These are phyloP conservation scores for Fusarium compactum DNA, from an alignment of 2,329 filamentous ascomycete species.

Conservation along the genomic window DNA sequence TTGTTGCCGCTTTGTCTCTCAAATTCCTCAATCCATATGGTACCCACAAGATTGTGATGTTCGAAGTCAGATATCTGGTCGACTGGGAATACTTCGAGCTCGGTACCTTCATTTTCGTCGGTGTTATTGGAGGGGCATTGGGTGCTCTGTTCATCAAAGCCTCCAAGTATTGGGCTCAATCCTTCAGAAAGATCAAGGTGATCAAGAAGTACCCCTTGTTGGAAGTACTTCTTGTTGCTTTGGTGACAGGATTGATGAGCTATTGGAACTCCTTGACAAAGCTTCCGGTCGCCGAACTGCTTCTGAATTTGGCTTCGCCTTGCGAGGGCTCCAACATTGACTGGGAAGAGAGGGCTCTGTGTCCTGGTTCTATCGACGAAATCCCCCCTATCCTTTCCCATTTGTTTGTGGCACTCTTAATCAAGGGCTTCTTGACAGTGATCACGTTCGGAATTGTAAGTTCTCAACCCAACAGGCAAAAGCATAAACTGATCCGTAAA, in stretches of 20 bases:
- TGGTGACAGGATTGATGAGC: conserved; percentile 84
- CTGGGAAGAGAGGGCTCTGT: conserved; percentile 78
- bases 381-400: conserved; percentile 82
- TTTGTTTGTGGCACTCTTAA: conserved; percentile 81
- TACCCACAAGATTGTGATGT: conserved; percentile 95
- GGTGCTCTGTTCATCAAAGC: conserved; percentile 98
- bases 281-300: conserved; percentile 87
- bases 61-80: conserved; percentile 88
- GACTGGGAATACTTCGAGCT: conserved; percentile 98
- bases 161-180: conserved; percentile 87
- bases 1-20: conserved; percentile 88
- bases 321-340: conserved; percentile 78
- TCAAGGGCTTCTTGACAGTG: conserved; percentile 89
- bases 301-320: conserved; percentile 90
- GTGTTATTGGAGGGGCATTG: conserved; percentile 83
- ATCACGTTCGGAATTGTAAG: conserved; percentile 90
- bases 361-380: conserved; percentile 76
- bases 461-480: conserved; percentile 29
- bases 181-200: conserved; percentile 81
- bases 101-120: conserved; percentile 84
- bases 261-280: conserved; percentile 96
- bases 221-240: conserved; percentile 88
- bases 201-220: conserved; percentile 88
- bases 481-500: conserved; percentile 31
- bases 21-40: conserved; percentile 98